Evolutionary conservation across 2,329 filamentous ascomycete genomes (phyloP), one percentile per base, ranked within the genome.

Genomic region (Colletotrichum sp.): DNA sequence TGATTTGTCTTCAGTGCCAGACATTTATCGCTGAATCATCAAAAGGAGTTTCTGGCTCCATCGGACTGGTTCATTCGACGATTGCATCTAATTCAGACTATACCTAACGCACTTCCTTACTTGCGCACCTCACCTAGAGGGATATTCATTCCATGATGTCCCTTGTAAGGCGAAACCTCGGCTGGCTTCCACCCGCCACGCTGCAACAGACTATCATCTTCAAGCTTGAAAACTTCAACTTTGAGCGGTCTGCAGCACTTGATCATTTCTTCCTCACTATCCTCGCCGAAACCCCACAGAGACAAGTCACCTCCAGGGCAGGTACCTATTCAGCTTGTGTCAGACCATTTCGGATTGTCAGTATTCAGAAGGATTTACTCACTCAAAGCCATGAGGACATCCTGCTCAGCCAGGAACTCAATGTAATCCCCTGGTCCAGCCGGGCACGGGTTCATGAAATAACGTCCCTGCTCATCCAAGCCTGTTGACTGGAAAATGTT

Each of bases 401-500:
- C 93, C 80, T 94, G 91, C 86, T 97, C 95, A 0, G 95, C 94
- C 76, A 97, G 91, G 81, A 97, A 96, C 83, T 95, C 94, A 72
- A 96, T 91, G 72, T 89, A 92, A 74, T 93, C 91, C 0, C 88
- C 90, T 8, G 83, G 79, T 70, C 85, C 82, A 0, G 91, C 91
- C 0, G 91, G 91, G 73, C 88, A 90, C 0, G 91, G 89, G 73
- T 89, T 92, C 90, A 98, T 98, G 77, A 95, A 96, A 79, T 96
- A 96, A 69, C 92, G 90, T 0, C 94, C 95, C 76, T 93, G 81
- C 69, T 90, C 87, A 80, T 97, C 93, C 63, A 97, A 82, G 0
- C 95, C 95, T 0, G 95, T 97, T 8, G 96, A 94, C 83, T 98
- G 95, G 82, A 98, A 97, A 5, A 98, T 88, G 81, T 98, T 98